Evolutionary conservation across 805 yeast species (phyloP).

Genomic region (Schwanniomyces pseudopolymorphus): DNA sequence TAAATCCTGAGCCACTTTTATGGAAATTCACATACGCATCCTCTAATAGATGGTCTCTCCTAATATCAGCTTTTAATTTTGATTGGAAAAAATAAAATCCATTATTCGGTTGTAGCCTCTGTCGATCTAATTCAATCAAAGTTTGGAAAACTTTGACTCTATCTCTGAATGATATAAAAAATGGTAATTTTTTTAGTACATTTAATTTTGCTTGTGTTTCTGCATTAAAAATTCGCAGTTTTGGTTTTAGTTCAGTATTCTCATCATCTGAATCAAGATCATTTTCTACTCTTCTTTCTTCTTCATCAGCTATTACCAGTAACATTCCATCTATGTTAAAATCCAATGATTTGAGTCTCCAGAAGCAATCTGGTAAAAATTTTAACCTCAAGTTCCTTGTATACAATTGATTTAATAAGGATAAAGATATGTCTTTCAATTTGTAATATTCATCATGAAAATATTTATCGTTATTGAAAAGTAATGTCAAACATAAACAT

Average conservation of each 20-base stretch:
- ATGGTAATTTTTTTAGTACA: conserved; percentile 67
- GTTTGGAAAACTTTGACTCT: conserved; percentile 73
- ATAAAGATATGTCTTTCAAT: conserved; percentile 40
- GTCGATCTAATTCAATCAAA: conserved; percentile 56
- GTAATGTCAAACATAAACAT: conserved; percentile 47
- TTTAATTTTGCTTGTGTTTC: conserved; percentile 36
- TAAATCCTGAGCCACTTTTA: conserved; percentile 53
- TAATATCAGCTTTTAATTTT: conserved; percentile 50
- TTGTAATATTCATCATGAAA: conserved; percentile 2
- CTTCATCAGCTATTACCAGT: conserved; percentile 42
- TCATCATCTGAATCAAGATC: conserved; percentile 13
- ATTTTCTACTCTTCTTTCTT: conserved; percentile 24
- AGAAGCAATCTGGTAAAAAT: conserved; percentile 49
- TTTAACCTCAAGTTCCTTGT: conserved; percentile 61
- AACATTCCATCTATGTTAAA: conserved; percentile 39
- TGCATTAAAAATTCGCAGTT: conserved; percentile 1
- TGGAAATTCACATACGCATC: conserved; percentile 71
- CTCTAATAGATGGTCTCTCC: conserved; percentile 67
- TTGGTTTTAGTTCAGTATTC: not conserved
- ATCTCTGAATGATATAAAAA: conserved; percentile 71
- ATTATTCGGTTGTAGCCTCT: conserved; percentile 12
- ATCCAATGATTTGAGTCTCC: conserved; percentile 43
- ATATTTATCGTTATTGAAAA: conserved; percentile 33
- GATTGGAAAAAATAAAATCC: conserved; percentile 16
- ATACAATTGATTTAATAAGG: conserved; percentile 63